Evolutionary conservation across 148 eudicot genomes (phyloP), one percentile per base, ranked within the genome.

Genomic region (Nyssa sinensis): DNA sequence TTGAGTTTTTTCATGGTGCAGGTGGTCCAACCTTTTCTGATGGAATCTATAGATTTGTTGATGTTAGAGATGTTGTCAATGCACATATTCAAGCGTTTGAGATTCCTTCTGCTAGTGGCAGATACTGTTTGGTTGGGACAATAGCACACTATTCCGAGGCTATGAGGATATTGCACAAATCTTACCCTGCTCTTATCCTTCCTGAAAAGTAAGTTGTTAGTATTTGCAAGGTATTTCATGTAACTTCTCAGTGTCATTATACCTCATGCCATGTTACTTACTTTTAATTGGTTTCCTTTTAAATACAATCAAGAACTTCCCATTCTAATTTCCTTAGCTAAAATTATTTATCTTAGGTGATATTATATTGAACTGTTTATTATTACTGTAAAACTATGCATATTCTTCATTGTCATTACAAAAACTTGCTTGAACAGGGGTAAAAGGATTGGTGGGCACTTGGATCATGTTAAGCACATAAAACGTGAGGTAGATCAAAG

Each of bases 81-180:
- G 91, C 89, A 9, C 93, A 89, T 67, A 66, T 89, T 31, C 71
- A 17, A 70, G 93, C 93, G 63, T 87, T 78, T 61, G 93, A 89
- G 76, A 65, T 66, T 53, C 77, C 86, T 73, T 82, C 85, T 1
- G 91, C 93, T 10, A 75, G 49, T 66, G 93, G 91, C n/a, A 82
- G 93, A 72, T 89, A 87, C 58, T 81, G 85, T 62, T 69, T 89
- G 30, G 89, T 82, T 30, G 85, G 71, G 34, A 67, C 49, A 62
- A 82, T 81, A 47, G 29, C 66, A 0, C 64, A 62, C 66, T 17
- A 24, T 39, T 77, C 84, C 1, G 81, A 80, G 39, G 58, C 71
- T 30, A 37, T 87, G 31, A 66, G 72, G 27, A 71, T 79, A 73
- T 58, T 86, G 39, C 73, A 51, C 23, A 77, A 82, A 11, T 73